Base-by-base conservation (phyloP, 805 yeast species). In the Scheffersomyces ergatensis region DNA sequence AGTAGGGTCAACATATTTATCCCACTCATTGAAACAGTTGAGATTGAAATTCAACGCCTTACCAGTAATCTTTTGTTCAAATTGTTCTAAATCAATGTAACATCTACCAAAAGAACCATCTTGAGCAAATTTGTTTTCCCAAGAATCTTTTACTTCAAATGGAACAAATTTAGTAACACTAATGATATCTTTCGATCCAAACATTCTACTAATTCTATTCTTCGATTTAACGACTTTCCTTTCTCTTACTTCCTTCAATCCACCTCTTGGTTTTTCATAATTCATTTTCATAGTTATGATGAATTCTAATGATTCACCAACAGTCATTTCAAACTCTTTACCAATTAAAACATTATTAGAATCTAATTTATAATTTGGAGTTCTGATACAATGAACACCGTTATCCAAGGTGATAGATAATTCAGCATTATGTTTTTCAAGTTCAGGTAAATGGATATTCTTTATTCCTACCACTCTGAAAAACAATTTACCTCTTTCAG, bases 31-130 rank as follows among this genome's bases (percentile, higher is more conserved):
- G 58, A 78, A 80, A 49, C 89, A 76, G 8, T 83, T 78, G 33
- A 88, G 54, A 33, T 72, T 69, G 55, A 79, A 79, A 35, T 67
- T 70, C 42, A 67, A 65, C 0, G 80, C 67, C 36, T 64, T 58
- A 14, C 87, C 84, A 14, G 74, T 76, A 34, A 85, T 68, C 23
- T 72, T 73, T 16, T 71, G 61, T 51, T 82, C 82, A 50, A 76
- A 76, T 42, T 77, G 78, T 18, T 74, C 72, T 51, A 85, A 83
- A 34, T 76, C 76, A 39, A 90, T 69, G 50, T 83, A 81, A 39
- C 85, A 77, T 53, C 92, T 74, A 7, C 89, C 96, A 71, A 87
- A 89, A 27, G 96, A 87, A 2, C 98, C 98, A 59, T 89, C 95
- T 25, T 73, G 71, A 1, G 97, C 96, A 47, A 89, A 74, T 40